Percentiles rank a stretch among this genome's conserved stretches.
Conservation (phyloP, 768 basidiomycete genomes). For the Hericium rajendrae region DNA sequence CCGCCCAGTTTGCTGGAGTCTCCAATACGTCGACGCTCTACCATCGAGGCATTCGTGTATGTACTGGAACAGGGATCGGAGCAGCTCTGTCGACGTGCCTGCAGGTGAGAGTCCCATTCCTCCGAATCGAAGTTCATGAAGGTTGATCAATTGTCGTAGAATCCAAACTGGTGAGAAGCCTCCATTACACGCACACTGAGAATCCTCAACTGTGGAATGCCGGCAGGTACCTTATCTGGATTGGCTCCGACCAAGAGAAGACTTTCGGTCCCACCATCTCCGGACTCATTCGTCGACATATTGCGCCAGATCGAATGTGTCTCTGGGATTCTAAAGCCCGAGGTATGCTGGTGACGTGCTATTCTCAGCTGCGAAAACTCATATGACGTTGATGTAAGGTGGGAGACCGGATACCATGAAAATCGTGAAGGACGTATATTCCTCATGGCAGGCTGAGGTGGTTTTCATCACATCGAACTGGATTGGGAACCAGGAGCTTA, state of each 20-base stretch:
- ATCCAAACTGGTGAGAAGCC: conserved; percentile 50
- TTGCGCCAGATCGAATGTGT: conserved; percentile 63
- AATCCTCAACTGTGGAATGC: conserved; percentile 1
- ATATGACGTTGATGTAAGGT: conserved; percentile 22
- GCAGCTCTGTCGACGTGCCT: conserved; percentile 57
- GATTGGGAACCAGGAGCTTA: conserved; percentile 69
- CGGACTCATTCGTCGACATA: conserved; percentile 58
- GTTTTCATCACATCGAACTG: conserved; percentile 83
- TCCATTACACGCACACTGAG: background rate
- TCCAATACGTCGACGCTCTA: conserved; percentile 77
- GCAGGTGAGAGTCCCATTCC: conserved; percentile 5
- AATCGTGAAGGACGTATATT: conserved; percentile 57
- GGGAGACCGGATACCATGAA: conserved; percentile 75
- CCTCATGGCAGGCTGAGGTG: conserved; percentile 67
- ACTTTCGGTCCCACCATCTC: conserved; percentile 77
- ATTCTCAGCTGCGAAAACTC: no score
- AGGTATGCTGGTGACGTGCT: conserved; percentile 1
- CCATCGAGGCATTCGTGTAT: conserved; percentile 70
- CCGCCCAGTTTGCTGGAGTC: conserved; percentile 63
- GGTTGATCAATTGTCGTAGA: conserved; percentile 34
- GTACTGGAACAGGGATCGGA: conserved; percentile 76
- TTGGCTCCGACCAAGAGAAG: conserved; percentile 78
- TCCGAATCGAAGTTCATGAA: background rate
- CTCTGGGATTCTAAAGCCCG: conserved; percentile 73
- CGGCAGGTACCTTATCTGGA: conserved; percentile 71